Evolutionary conservation across 192 early-diverging fungal species (phyloP).

Genomic region (Linnemannia exigua): DNA sequence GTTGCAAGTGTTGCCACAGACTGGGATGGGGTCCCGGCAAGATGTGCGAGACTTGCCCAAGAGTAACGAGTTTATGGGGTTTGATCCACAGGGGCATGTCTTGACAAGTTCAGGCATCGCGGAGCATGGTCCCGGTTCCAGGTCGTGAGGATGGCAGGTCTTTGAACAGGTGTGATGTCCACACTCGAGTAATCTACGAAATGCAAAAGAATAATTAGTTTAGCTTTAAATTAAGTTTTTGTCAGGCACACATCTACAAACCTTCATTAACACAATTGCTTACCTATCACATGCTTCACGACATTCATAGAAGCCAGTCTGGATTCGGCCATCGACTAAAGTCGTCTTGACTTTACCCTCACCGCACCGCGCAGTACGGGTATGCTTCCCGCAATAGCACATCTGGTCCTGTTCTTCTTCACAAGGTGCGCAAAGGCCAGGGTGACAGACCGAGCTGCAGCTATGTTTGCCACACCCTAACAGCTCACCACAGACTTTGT

Average conservation of each 20-base stretch:
- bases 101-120: constrained; percentile 58
- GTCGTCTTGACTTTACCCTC: constrained; percentile 56
- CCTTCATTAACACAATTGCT: neutral
- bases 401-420: constrained; percentile 61
- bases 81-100: constrained; percentile 64
- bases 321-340: constrained; percentile 27
- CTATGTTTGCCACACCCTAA: constrained; percentile 76
- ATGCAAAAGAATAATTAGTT: neutral
- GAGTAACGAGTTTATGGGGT: constrained; percentile 39
- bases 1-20: constrained; percentile 69
- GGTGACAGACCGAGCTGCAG: constrained; percentile 75
- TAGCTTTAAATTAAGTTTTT: neutral
- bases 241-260: neutral
- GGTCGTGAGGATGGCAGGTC: constrained; percentile 63
- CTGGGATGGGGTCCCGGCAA: constrained; percentile 66
- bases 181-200: constrained; percentile 58
- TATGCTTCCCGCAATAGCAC: constrained; percentile 77
- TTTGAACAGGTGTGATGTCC: constrained; percentile 62
- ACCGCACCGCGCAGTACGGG: constrained; percentile 69
- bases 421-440: constrained; percentile 76
- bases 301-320: constrained; percentile 65
- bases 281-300: constrained; percentile 59
- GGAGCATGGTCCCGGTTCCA: constrained; percentile 57
- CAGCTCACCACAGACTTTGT: constrained; percentile 71
- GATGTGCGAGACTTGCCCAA: constrained; percentile 29